Percentiles rank a stretch among this genome's conserved stretches.
Evolutionary conservation across 768 basidiomycete genomes (phyloP).

Genomic region (Rhodosporidiobolus sp.): DNA sequence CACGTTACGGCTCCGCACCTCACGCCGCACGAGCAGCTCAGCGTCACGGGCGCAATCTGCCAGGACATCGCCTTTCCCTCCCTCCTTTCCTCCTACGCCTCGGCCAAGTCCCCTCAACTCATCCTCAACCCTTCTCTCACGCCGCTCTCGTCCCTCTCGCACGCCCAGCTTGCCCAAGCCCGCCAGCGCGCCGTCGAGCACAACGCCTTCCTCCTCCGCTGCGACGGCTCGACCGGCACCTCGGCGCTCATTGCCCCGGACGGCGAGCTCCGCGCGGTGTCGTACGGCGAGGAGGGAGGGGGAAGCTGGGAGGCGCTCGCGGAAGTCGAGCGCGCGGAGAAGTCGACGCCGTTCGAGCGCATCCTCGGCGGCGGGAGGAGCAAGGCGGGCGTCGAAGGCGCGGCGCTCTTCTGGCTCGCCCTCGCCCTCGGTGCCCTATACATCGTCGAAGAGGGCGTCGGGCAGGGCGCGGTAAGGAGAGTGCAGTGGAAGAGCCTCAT

Average conservation of each 20-base stretch:
- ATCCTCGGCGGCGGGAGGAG: not conserved
- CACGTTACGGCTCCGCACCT: not conserved
- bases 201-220: slow-evolving; percentile 17
- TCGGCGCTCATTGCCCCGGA: slow-evolving; percentile 7
- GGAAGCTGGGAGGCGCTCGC: slow-evolving; percentile 1
- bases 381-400: too few species aligned
- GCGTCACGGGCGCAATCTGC: slow-evolving; percentile 18
- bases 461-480: too few species aligned
- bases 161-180: slow-evolving; percentile 9
- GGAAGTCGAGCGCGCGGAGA: not conserved
- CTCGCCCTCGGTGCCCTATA: too few species aligned
- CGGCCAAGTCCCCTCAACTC: not conserved
- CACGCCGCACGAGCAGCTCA: slow-evolving; percentile 10
- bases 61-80: slow-evolving; percentile 28
- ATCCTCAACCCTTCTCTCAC: slow-evolving; percentile 28
- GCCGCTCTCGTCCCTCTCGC: not conserved
- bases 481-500: too few species aligned
- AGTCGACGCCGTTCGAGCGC: not conserved
- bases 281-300: not conserved
- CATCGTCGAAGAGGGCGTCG: too few species aligned
- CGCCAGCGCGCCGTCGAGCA: slow-evolving; percentile 18
- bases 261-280: not conserved
- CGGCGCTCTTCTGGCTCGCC: too few species aligned
- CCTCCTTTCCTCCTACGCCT: slow-evolving; percentile 1
- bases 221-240: not conserved